A percentile compares a stretch with the other conserved stretches of the same genome.
phyloP scores from a whole-genome alignment of 345 rosid species.

The Dovyalis caffra region DNA sequence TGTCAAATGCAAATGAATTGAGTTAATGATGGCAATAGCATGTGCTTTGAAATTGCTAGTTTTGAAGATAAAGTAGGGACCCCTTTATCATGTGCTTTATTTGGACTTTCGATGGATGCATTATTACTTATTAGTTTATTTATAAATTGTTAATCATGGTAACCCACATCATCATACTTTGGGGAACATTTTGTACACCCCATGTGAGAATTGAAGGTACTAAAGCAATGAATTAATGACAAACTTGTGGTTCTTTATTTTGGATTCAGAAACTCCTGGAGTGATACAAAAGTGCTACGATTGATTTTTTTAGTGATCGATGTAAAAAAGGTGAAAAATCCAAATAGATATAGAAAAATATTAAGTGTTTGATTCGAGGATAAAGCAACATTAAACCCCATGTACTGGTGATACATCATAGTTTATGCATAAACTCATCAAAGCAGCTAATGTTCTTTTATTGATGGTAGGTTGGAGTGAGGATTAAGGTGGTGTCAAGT shows the following conservation, averaged over 20 bases:
- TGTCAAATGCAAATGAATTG: constrained; percentile 24
- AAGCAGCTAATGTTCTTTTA: constrained; percentile 6
- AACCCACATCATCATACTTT: constrained; percentile 15
- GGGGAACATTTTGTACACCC: background rate
- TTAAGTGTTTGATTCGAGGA: background rate
- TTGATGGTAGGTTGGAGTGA: constrained; percentile 55
- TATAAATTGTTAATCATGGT: constrained; percentile 5
- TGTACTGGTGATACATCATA: too few species aligned
- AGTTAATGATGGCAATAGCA: constrained; percentile 21
- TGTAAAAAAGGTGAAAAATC: background rate
- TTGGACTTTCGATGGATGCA: constrained; percentile 7
- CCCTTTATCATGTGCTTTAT: background rate
- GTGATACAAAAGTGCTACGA: background rate
- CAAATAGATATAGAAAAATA: background rate
- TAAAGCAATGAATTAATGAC: background rate
- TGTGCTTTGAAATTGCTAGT: constrained; percentile 7
- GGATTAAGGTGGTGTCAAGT: constrained; percentile 63
- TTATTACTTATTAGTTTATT: constrained; percentile 16
- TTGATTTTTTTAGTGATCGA: background rate
- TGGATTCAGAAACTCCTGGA: background rate
- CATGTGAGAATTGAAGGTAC: background rate
- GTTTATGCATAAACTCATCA: background rate
- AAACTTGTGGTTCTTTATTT: background rate
- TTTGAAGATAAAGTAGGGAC: constrained; percentile 13
- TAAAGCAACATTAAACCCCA: too few species aligned